These are phyloP conservation scores for Triticum timopheevii DNA, from an alignment of 176 grass and related monocot species.

Conservation along the genomic window DNA sequence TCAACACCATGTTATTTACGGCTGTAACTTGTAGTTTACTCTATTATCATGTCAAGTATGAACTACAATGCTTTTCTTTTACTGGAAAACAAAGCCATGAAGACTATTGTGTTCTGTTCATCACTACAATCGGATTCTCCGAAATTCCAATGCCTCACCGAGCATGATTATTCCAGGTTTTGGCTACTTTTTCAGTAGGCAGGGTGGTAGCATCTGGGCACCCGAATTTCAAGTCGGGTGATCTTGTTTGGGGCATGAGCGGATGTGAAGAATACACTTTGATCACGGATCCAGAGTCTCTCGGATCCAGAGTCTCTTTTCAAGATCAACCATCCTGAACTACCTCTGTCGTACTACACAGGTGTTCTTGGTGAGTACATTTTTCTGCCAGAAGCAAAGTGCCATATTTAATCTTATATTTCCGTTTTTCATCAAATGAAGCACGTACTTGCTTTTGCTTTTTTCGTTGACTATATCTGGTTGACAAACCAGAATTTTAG, in stretches of 20 bases:
- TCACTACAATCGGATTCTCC: no score
- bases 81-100: neutral
- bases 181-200: slow-evolving; percentile 19
- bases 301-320: slow-evolving; percentile 37
- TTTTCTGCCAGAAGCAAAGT: neutral
- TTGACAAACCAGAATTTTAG: no score
- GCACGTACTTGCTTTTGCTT: no score
- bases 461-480: no score
- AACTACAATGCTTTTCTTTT: neutral
- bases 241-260: slow-evolving; percentile 48
- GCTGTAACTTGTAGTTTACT: neutral
- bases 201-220: slow-evolving; percentile 56
- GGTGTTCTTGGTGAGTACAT: slow-evolving; percentile 57
- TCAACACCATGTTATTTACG: neutral
- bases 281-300: slow-evolving; percentile 28
- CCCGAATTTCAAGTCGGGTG: slow-evolving; percentile 40
- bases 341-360: slow-evolving; percentile 54
- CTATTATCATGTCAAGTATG: neutral
- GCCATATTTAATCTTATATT: neutral
- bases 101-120: neutral
- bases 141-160: neutral
- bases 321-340: slow-evolving; percentile 44
- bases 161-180: neutral
- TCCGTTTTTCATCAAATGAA: no score
- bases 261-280: slow-evolving; percentile 73